These are phyloP conservation scores for Diaporthe ilicicola DNA, from an alignment of 2,329 filamentous ascomycete genomes.

Conservation along the genomic window DNA sequence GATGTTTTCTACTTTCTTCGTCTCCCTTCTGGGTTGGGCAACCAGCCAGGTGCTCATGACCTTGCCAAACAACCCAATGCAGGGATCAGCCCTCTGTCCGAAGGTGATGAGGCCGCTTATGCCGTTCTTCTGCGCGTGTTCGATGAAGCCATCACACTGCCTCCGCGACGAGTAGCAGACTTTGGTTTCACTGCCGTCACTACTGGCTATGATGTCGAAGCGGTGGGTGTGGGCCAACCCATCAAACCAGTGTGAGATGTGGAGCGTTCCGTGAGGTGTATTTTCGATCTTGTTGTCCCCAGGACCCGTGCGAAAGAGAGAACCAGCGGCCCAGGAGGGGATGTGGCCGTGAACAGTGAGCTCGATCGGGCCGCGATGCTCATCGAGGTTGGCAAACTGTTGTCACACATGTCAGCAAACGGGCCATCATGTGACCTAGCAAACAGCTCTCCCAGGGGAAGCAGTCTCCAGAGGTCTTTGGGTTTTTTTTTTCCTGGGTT, in stretches of 20 bases:
- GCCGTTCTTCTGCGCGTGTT: conserved; percentile 68
- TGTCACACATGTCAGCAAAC: neutral
- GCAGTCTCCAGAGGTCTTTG: neutral
- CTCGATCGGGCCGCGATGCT: conserved; percentile 71
- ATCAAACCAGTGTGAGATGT: conserved; percentile 82
- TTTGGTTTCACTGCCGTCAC: conserved; percentile 38
- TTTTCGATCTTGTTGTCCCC: conserved; percentile 69
- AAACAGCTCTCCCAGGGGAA: too few species aligned
- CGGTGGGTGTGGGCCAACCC: conserved; percentile 76
- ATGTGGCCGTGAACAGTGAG: conserved; percentile 72
- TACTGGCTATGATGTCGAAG: conserved; percentile 68
- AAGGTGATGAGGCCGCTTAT: conserved; percentile 68
- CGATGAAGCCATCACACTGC: conserved; percentile 70
- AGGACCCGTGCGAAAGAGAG: conserved; percentile 78
- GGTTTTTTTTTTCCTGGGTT: too few species aligned
- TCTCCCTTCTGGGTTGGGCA: conserved; percentile 38
- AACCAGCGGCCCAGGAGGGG: conserved; percentile 75
- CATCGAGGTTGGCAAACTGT: conserved; percentile 73
- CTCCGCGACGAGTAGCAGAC: conserved; percentile 78
- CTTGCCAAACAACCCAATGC: conserved; percentile 77
- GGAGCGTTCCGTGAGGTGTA: conserved; percentile 51
- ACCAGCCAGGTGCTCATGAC: conserved; percentile 67
- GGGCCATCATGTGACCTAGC: neutral
- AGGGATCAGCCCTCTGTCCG: conserved; percentile 77
- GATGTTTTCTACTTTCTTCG: conserved; percentile 60